Evolutionary conservation across 495 filamentous ascomycete species (phyloP).

Genomic region (Aspergillus ostianus): DNA sequence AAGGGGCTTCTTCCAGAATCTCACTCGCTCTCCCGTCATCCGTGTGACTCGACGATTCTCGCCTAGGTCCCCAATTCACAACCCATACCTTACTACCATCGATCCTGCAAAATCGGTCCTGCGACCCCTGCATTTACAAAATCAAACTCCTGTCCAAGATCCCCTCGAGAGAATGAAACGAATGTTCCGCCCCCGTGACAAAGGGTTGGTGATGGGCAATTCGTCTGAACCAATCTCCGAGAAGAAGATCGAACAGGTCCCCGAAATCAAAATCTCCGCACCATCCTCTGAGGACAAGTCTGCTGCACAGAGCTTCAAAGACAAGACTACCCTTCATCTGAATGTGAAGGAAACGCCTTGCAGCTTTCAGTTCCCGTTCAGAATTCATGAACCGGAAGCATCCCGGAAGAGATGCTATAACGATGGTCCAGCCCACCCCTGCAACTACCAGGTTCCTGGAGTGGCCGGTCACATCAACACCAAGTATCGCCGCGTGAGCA

Average conservation of each 20-base stretch:
- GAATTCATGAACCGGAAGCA: background rate
- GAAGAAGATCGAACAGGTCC: no score
- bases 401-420: slow-evolving; percentile 18
- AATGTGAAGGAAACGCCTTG: background rate
- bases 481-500: slow-evolving; percentile 17
- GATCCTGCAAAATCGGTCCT: background rate
- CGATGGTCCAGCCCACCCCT: background rate
- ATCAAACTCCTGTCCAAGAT: background rate
- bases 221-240: background rate
- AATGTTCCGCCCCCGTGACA: background rate
- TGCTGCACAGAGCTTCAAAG: background rate
- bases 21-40: slow-evolving; percentile 3
- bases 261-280: background rate
- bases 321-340: background rate
- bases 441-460: background rate
- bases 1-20: background rate
- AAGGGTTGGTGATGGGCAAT: background rate
- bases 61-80: slow-evolving; percentile 5
- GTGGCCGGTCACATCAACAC: background rate
- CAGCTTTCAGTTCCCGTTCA: background rate
- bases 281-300: background rate
- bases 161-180: background rate
- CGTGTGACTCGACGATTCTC: slow-evolving; percentile 14
- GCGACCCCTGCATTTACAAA: background rate
- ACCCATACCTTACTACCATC: background rate